Base-by-base conservation (phyloP, 2,329 filamentous ascomycete species). In the Pyricularia pennisetigena region DNA sequence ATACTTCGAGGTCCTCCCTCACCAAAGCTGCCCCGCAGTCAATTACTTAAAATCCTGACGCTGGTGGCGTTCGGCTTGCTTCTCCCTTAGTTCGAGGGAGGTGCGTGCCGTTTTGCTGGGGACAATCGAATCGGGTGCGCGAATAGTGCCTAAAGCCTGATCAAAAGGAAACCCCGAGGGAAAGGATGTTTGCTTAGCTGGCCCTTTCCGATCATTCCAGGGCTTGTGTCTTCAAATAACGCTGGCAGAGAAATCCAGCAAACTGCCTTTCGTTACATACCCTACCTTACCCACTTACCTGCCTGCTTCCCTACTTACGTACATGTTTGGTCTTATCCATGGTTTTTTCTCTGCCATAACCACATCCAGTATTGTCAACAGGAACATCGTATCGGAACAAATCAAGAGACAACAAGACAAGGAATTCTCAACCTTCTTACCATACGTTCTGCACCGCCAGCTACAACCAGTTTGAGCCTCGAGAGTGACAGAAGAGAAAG, bases 1-100 rank as follows among this genome's bases (percentile, higher is more conserved):
- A 61, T 61, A 61, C 57, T n/a, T 61, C 57, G 57, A 61, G 57
- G n/a, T 61, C 23, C 57, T 61, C n/a, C 24, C 23, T 26, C n/a
- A 16, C n/a, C n/a, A 16, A 26, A 61, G 9, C 14, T n/a, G 9
- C 57, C 24, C 57, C 23, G 57, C 57, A 29, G n/a, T 2, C 30
- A 65, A 65, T 41, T 65, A 20, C 30, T 26, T 20, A 32, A 5
- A 65, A 65, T 41, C 23, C 64, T 65, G 32, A 65, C 64, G 64
- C 20, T 41, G 30, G 64, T 65, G 64, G 64, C 64, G 64, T 23
- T 41, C n/a, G 30, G 64, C 35, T 65, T 49, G 32, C 35, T 23
- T 23, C 28, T 65, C 32, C 64, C 64, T 32, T 41, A 24, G 35
- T 9, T 41, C 24, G 28, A 24, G 6, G 30, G 64, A 49, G 64